phyloP scores from a whole-genome alignment of 2,329 filamentous ascomycete species.

The Mycosphaerella sp. region DNA sequence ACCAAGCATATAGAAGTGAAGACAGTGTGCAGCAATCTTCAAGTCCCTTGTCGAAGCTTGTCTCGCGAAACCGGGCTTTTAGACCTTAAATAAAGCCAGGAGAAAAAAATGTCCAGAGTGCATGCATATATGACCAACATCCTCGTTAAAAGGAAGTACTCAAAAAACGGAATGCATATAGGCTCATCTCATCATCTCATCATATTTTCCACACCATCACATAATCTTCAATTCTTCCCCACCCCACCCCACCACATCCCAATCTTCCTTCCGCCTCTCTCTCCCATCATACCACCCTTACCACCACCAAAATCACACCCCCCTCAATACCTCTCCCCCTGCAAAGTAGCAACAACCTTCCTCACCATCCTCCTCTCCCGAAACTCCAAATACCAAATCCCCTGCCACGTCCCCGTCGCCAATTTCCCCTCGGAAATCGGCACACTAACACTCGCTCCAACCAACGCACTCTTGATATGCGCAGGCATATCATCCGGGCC shows the following conservation, averaged over 20 bases:
- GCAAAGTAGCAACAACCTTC: constrained; percentile 85
- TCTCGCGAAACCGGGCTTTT: no score
- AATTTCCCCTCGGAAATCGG: constrained; percentile 83
- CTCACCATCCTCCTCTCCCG: constrained; percentile 67
- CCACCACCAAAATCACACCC: constrained; percentile 24
- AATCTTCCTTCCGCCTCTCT: neutral
- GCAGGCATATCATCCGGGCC: constrained; percentile 94
- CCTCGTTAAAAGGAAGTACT: no score
- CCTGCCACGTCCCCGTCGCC: constrained; percentile 69
- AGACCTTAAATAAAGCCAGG: no score
- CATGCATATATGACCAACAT: no score
- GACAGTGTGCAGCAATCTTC: no score
- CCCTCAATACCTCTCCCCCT: constrained; percentile 60
- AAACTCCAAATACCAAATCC: constrained; percentile 95
- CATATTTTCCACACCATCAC: neutral
- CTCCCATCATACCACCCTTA: neutral
- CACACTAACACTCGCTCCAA: constrained; percentile 84
- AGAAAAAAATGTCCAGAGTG: no score
- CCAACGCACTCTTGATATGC: constrained; percentile 84
- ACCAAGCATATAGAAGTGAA: no score
- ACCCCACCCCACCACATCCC: neutral
- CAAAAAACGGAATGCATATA: neutral
- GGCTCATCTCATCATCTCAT: neutral
- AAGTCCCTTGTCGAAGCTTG: no score
- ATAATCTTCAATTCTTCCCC: neutral